phyloP scores from a whole-genome alignment of 805 yeast species.

The Monosporozyma siamensis region DNA sequence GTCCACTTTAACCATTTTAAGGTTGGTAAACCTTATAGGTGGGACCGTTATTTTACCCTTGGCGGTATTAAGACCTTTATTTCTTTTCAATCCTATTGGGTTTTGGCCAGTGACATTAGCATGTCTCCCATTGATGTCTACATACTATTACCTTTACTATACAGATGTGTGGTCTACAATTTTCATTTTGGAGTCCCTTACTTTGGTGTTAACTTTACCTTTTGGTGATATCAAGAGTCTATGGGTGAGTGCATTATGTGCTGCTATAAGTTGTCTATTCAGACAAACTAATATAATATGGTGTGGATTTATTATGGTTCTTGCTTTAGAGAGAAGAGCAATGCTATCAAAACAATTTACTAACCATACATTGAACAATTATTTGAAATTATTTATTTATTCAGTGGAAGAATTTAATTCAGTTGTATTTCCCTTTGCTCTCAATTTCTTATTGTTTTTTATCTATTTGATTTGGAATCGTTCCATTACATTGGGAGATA shows the following conservation, averaged over 20 bases:
- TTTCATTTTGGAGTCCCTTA: constrained; percentile 47
- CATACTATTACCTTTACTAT: constrained; percentile 72
- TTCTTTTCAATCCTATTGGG: constrained; percentile 34
- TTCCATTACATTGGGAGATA: constrained; percentile 88
- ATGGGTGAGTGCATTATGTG: constrained; percentile 44
- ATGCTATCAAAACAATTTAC: constrained; percentile 35
- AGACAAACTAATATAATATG: constrained; percentile 91
- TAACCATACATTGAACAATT: constrained; percentile 31
- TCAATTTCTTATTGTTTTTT: constrained; percentile 46
- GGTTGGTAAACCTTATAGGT: constrained; percentile 59
- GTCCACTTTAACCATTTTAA: constrained; percentile 32
- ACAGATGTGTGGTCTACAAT: constrained; percentile 92
- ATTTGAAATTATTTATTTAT: constrained; percentile 32
- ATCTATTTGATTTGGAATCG: constrained; percentile 58
- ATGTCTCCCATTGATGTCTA: constrained; percentile 60
- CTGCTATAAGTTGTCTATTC: constrained; percentile 57
- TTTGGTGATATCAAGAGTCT: constrained; percentile 30
- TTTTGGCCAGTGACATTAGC: constrained; percentile 37
- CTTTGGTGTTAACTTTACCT: constrained; percentile 37
- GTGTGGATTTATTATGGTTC: constrained; percentile 53
- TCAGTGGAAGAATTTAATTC: constrained; percentile 30
- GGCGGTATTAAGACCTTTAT: constrained; percentile 34
- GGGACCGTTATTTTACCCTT: constrained; percentile 48
- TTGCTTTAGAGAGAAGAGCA: constrained; percentile 44
- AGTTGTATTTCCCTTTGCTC: constrained; percentile 39